These are phyloP conservation scores for Vicia villosa DNA, from an alignment of 306 rosid species.

Conservation along the genomic window DNA sequence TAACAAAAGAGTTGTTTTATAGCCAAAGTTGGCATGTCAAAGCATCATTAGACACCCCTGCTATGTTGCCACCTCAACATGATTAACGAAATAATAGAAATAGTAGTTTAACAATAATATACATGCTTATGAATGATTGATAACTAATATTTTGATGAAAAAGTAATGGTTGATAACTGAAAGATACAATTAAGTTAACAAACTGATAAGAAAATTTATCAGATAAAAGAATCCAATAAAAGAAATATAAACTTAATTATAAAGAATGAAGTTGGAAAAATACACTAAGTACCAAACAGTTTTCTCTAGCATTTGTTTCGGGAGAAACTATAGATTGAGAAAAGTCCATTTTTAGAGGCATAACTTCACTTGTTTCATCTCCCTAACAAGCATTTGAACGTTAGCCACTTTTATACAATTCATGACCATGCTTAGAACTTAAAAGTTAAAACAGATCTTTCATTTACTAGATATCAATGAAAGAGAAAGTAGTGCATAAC, in stretches of 20 bases:
- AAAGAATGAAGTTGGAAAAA: not conserved
- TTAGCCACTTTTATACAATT: not conserved
- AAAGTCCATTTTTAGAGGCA: not conserved
- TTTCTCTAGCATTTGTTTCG: not conserved
- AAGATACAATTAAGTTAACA: conserved; percentile 16
- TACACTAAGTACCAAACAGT: not conserved
- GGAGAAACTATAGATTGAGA: not conserved
- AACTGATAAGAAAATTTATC: conserved; percentile 10
- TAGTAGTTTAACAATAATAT: conserved; percentile 10
- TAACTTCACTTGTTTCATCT: not conserved
- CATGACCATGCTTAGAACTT: not conserved
- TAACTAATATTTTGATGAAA: not conserved
- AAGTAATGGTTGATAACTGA: conserved; percentile 11
- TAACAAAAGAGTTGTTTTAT: conserved; percentile 5
- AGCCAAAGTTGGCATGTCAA: not conserved
- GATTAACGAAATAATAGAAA: conserved; percentile 24
- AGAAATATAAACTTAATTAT: not conserved
- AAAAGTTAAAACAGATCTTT: not conserved
- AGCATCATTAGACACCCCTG: not conserved
- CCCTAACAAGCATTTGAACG: not conserved
- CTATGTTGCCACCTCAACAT: not conserved
- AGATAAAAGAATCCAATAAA: conserved; percentile 14
- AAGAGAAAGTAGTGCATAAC: not conserved
- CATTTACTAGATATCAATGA: not conserved
- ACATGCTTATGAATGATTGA: not conserved